Percentiles rank a stretch among this genome's conserved stretches.
Evolutionary conservation across 2,329 filamentous ascomycete genomes (phyloP).

Genomic region (Colletotrichum filicis): DNA sequence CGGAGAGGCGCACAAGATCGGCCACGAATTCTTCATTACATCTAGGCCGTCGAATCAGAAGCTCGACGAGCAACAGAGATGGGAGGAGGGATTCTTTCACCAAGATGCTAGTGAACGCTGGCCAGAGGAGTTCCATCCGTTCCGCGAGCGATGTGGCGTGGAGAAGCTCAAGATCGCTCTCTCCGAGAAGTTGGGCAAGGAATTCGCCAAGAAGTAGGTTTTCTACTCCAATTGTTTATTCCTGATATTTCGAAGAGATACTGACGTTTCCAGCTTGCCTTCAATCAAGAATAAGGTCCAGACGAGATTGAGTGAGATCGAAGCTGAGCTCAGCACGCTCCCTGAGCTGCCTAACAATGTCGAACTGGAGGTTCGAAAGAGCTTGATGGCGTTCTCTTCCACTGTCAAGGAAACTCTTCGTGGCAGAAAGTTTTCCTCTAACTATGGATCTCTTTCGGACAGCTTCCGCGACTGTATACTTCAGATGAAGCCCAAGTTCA

Average conservation of each 20-base stretch:
- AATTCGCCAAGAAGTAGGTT: constrained; percentile 62
- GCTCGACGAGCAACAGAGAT: constrained; percentile 61
- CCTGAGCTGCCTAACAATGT: constrained; percentile 78
- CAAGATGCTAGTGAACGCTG: constrained; percentile 51
- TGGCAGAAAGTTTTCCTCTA: constrained; percentile 56
- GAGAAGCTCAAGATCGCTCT: constrained; percentile 63
- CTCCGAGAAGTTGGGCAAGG: constrained; percentile 62
- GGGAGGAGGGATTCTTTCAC: constrained; percentile 65
- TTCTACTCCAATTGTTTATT: constrained; percentile 14
- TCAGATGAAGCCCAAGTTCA: constrained; percentile 58
- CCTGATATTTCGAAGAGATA: neutral
- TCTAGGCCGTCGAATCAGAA: constrained; percentile 70
- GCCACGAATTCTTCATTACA: constrained; percentile 83
- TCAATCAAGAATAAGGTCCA: constrained; percentile 65
- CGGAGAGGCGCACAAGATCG: constrained; percentile 70
- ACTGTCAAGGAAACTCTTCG: constrained; percentile 64
- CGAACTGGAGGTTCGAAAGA: constrained; percentile 70
- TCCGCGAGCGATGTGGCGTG: constrained; percentile 62
- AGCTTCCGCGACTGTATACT: constrained; percentile 62
- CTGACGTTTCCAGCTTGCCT: constrained; percentile 52
- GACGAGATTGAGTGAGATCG: constrained; percentile 60
- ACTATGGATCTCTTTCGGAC: constrained; percentile 58
- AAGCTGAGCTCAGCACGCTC: constrained; percentile 64
- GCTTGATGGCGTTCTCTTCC: constrained; percentile 67
- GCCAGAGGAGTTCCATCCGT: constrained; percentile 60